Percentiles rank a stretch among this genome's conserved stretches.
phyloP scores from a whole-genome alignment of 768 basidiomycete species.

The Candolleomyces efflorescens region DNA sequence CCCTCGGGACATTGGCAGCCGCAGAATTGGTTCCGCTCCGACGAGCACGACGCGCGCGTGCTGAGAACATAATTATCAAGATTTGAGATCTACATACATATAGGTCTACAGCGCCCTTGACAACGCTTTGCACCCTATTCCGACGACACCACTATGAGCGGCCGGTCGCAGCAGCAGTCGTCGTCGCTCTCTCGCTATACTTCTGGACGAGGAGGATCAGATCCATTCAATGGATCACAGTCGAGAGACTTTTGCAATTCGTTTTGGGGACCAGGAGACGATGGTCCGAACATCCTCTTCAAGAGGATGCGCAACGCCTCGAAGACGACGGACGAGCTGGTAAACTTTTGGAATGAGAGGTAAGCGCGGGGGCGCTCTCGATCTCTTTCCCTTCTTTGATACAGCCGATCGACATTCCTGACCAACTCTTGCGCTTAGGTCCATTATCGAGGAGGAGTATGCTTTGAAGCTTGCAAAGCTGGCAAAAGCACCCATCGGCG shows the following conservation, averaged over 20 bases:
- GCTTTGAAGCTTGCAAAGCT: conserved; percentile 76
- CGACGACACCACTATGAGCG: conserved; percentile 41
- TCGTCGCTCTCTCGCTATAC: conserved; percentile 67
- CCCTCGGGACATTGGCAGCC: no score
- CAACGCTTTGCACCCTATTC: background rate
- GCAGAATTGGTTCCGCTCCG: no score
- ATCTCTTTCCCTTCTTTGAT: background rate
- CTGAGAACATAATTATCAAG: background rate
- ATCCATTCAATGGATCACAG: conserved; percentile 35
- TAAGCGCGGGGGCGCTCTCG: conserved; percentile 30
- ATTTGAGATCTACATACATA: background rate
- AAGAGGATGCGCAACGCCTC: conserved; percentile 81
- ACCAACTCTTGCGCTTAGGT: conserved; percentile 39
- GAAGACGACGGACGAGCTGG: conserved; percentile 85
- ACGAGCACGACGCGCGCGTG: no score
- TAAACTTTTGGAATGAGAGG: conserved; percentile 92
- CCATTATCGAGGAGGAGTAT: conserved; percentile 91
- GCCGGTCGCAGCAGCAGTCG: conserved; percentile 64
- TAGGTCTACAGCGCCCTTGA: background rate
- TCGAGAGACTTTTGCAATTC: conserved; percentile 86
- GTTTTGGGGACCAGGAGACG: conserved; percentile 89
- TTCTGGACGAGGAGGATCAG: conserved; percentile 42
- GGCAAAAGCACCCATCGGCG: conserved; percentile 71
- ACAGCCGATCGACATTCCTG: background rate
- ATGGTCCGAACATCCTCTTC: conserved; percentile 84